Percentiles rank a stretch among this genome's conserved stretches.
These are phyloP conservation scores for Mycothermus thermophilus DNA, from an alignment of 495 filamentous ascomycete species.

Conservation along the genomic window DNA sequence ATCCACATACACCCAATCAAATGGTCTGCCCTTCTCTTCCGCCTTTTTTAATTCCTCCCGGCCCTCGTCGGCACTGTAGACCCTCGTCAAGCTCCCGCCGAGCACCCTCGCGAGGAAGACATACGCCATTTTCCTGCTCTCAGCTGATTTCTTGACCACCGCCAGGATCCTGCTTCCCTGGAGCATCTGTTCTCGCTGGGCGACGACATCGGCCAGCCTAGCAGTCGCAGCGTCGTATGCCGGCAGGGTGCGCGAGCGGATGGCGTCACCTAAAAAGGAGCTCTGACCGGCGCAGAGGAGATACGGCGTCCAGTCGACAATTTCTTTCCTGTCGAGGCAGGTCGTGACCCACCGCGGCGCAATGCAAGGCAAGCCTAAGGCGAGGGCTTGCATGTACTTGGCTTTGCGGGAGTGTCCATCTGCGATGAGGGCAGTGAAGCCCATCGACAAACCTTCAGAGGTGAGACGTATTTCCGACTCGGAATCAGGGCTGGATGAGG, in stretches of 20 bases:
- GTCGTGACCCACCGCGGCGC: slow-evolving; percentile 66
- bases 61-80: slow-evolving; percentile 49
- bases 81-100: slow-evolving; percentile 55
- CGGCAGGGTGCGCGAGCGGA: slow-evolving; percentile 56
- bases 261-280: slow-evolving; percentile 56
- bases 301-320: slow-evolving; percentile 68
- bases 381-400: slow-evolving; percentile 93
- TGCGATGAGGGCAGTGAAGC: slow-evolving; percentile 76
- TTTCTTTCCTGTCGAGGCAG: slow-evolving; percentile 43
- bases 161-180: slow-evolving; percentile 56
- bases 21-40: slow-evolving; percentile 35
- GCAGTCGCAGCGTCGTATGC: slow-evolving; percentile 44
- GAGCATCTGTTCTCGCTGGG: slow-evolving; percentile 46
- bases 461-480: slow-evolving; percentile 24
- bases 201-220: slow-evolving; percentile 42
- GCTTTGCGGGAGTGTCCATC: slow-evolving; percentile 75
- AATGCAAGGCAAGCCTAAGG: slow-evolving; percentile 76
- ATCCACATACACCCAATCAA: slow-evolving; percentile 76
- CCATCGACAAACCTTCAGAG: slow-evolving; percentile 36
- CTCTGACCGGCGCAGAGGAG: slow-evolving; percentile 79
- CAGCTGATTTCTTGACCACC: slow-evolving; percentile 51
- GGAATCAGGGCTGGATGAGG: slow-evolving; percentile 7
- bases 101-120: slow-evolving; percentile 66
- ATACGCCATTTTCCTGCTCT: slow-evolving; percentile 43
- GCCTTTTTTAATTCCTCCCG: slow-evolving; percentile 40